phyloP scores from a whole-genome alignment of 352 stramenopile species.

The Blastocystis sp. region DNA sequence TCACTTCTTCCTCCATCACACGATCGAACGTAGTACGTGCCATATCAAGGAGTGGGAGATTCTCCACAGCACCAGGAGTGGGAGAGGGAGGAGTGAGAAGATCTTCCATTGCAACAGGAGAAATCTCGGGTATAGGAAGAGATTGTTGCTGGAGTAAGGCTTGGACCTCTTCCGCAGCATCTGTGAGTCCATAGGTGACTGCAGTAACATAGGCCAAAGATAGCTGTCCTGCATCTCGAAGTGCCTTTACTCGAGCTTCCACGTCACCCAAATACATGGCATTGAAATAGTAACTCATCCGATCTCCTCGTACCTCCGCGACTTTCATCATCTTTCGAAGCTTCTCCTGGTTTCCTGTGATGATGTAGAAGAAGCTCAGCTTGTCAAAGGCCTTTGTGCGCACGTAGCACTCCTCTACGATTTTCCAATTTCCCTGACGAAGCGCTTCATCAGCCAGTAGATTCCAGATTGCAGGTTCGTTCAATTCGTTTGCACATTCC shows the following conservation, averaged over 20 bases:
- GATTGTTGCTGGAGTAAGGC: constrained; percentile 82
- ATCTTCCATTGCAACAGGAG: constrained; percentile 65
- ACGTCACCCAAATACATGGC: constrained; percentile 92
- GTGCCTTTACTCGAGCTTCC: constrained; percentile 83
- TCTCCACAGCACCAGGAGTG: constrained; percentile 76
- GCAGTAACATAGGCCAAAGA: constrained; percentile 89
- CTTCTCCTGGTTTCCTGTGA: constrained; percentile 96
- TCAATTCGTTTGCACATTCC: constrained; percentile 70
- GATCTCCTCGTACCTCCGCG: constrained; percentile 89
- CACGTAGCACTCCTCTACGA: constrained; percentile 99
- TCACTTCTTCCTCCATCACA: constrained; percentile 65
- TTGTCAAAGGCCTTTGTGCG: constrained; percentile 98
- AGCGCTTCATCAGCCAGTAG: constrained; percentile 91
- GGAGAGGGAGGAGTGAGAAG: constrained; percentile 63
- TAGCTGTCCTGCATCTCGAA: constrained; percentile 89
- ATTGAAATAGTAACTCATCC: constrained; percentile 97
- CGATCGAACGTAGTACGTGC: constrained; percentile 73
- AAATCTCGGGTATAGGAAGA: constrained; percentile 65
- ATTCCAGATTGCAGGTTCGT: constrained; percentile 90
- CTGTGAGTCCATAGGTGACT: constrained; percentile 84
- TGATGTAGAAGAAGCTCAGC: constrained; percentile 96
- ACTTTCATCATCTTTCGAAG: constrained; percentile 99
- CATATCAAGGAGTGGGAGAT: constrained; percentile 94
- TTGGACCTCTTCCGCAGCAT: constrained; percentile 77
- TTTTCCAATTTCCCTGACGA: constrained; percentile 93